Evolutionary conservation across 2,329 filamentous ascomycete species (phyloP), one percentile per base, ranked within the genome.

Genomic region (Xylaria sp.): DNA sequence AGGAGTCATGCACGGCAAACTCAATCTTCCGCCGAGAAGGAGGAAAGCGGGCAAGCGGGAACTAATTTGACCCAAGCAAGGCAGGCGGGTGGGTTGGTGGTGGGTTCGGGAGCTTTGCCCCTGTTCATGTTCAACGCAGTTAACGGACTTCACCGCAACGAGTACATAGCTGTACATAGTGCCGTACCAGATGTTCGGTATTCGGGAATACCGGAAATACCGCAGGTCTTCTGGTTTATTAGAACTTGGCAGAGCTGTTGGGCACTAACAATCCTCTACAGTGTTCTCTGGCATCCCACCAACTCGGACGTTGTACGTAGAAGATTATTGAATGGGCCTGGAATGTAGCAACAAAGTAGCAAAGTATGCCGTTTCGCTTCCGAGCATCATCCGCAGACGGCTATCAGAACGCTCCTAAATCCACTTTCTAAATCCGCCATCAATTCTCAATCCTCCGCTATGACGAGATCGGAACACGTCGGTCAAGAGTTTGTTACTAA

Each of bases 331-430:
- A n/a, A n/a, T n/a, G n/a, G n/a, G n/a, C n/a, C n/a, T n/a, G n/a
- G n/a, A n/a, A n/a, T n/a, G n/a, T n/a, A n/a, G n/a, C n/a, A n/a
- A n/a, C n/a, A n/a, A n/a, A n/a, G n/a, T n/a, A 13, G 15, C 18
- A 43, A 66, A n/a, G n/a, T n/a, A n/a, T 15, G 62, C 68, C 66
- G 63, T 53, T 66, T 62, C 68, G 68, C 63, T 56, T 70, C 68
- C 68, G 68, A 48, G 50, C 36, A 36, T 41, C 25, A 25, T 55
- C 67, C 39, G 46, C 48, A 46, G 8, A 60, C 36, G 46, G 59
- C 13, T 43, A 36, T 20, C 20, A 30, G 7, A 10, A 41, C 9
- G 12, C 18, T 10, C 50, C 30, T 53, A 60, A 66, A 18, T 63
- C 67, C 60, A 63, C 32, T 52, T 32, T 50, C 45, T 69, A 63